phyloP scores from a whole-genome alignment of 2,329 filamentous ascomycete genomes.

The Trichoderma sp. region DNA sequence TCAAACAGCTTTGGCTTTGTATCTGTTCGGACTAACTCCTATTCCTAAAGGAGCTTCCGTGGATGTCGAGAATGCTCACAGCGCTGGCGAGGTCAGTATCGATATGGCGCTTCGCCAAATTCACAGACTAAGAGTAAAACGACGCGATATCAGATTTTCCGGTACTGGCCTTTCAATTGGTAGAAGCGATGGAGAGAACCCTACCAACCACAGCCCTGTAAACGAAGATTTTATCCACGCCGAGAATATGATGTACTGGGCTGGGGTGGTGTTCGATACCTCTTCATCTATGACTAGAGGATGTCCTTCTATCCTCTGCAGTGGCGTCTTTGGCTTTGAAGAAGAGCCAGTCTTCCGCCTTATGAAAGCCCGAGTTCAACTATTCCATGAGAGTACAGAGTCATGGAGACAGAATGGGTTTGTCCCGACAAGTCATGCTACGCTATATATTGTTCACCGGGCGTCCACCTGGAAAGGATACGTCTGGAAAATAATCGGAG shows the following conservation, averaged over 20 bases:
- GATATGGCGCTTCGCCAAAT: conserved; percentile 7
- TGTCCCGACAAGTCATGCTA: background rate
- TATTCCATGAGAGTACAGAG: conserved; percentile 6
- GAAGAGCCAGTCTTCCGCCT: background rate
- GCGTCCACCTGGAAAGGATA: conserved; percentile 9
- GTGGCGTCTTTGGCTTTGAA: conserved; percentile 5
- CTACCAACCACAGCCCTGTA: background rate
- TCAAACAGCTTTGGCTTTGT: background rate
- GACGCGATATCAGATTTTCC: background rate
- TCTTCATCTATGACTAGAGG: conserved; percentile 1
- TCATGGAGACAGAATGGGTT: background rate
- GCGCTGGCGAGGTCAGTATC: background rate
- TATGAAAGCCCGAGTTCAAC: background rate
- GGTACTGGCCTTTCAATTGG: background rate
- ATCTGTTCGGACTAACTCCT: background rate
- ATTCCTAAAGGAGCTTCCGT: background rate
- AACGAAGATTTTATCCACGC: conserved; percentile 9
- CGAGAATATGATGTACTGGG: conserved; percentile 12
- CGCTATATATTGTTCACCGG: background rate
- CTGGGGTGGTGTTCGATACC: conserved; percentile 1
- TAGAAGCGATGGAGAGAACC: background rate
- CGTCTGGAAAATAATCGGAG: background rate
- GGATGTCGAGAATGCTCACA: background rate
- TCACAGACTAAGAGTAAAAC: background rate
- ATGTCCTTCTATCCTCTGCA: background rate